These are phyloP conservation scores for Solanum raphanifolium DNA, from an alignment of 257 asterid genomes.

Conservation along the genomic window DNA sequence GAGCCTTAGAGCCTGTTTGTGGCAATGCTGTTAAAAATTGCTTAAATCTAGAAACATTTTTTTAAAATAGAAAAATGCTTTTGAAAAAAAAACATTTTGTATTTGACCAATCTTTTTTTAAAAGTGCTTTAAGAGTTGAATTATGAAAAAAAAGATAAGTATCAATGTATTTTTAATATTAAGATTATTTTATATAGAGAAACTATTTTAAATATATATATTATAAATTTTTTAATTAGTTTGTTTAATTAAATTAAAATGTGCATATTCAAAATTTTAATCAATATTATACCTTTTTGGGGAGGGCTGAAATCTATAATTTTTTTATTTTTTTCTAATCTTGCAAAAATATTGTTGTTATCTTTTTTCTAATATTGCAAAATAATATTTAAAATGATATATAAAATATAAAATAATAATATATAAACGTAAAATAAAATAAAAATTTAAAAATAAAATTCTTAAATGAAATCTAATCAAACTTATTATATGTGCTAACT, in stretches of 20 bases:
- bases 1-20: neutral
- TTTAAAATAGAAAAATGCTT: neutral
- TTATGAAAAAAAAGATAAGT: neutral
- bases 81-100: neutral
- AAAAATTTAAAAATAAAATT: too few relatives aligned
- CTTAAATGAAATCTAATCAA: neutral
- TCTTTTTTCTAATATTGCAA: neutral
- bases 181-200: neutral
- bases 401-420: too few relatives aligned
- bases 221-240: too few relatives aligned
- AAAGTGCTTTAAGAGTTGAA: neutral
- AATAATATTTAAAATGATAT: too few relatives aligned
- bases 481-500: neutral
- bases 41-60: too few relatives aligned
- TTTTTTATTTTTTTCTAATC: too few relatives aligned
- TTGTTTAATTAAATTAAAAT: too few relatives aligned
- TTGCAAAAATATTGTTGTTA: neutral
- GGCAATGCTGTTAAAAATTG: neutral
- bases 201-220: too few relatives aligned
- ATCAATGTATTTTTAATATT: too few relatives aligned
- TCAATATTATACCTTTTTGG: too few relatives aligned
- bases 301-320: neutral
- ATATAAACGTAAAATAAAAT: too few relatives aligned
- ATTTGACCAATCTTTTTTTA: too few relatives aligned
- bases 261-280: neutral